Percentiles rank a stretch among this genome's conserved stretches.
Evolutionary conservation across 192 early-diverging fungal genomes (phyloP).

Genomic region (Chytriomyces hyalinus): DNA sequence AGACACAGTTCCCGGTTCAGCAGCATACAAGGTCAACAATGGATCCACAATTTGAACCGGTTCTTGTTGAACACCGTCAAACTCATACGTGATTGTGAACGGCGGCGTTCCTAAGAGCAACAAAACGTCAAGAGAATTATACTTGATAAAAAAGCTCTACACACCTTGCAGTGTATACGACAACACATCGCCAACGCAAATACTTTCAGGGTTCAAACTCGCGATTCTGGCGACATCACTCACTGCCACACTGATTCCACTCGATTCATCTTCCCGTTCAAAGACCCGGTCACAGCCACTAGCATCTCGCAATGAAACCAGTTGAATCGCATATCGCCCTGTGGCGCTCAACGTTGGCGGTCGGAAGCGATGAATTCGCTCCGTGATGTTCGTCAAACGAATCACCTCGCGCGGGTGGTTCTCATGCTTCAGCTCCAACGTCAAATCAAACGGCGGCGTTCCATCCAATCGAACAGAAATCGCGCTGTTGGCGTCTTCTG

Average conservation of each 20-base stretch:
- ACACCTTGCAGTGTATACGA: constrained; percentile 64
- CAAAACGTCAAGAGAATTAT: not conserved
- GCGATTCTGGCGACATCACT: constrained; percentile 56
- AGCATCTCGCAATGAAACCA: constrained; percentile 46
- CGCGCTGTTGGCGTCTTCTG: constrained; percentile 33
- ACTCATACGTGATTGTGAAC: constrained; percentile 65
- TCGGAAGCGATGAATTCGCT: constrained; percentile 30
- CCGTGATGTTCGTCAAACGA: constrained; percentile 28
- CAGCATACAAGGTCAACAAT: constrained; percentile 65
- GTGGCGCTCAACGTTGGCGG: constrained; percentile 38
- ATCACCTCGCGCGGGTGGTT: constrained; percentile 43
- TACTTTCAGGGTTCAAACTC: constrained; percentile 27
- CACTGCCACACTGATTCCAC: constrained; percentile 41
- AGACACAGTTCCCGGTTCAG: constrained; percentile 59
- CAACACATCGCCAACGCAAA: constrained; percentile 74
- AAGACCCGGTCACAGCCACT: constrained; percentile 47
- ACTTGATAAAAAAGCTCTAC: not conserved
- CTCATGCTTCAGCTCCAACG: constrained; percentile 52
- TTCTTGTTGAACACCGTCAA: constrained; percentile 43
- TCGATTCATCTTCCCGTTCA: constrained; percentile 14
- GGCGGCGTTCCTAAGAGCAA: constrained; percentile 53
- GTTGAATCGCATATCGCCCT: constrained; percentile 47
- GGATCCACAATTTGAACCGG: constrained; percentile 54
- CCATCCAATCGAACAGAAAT: constrained; percentile 45
- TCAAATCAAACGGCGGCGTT: constrained; percentile 45